A percentile compares a stretch with the other conserved stretches of the same genome.
These are phyloP conservation scores for Apiospora malaysiana DNA, from an alignment of 2,329 filamentous ascomycete species.

Conservation along the genomic window DNA sequence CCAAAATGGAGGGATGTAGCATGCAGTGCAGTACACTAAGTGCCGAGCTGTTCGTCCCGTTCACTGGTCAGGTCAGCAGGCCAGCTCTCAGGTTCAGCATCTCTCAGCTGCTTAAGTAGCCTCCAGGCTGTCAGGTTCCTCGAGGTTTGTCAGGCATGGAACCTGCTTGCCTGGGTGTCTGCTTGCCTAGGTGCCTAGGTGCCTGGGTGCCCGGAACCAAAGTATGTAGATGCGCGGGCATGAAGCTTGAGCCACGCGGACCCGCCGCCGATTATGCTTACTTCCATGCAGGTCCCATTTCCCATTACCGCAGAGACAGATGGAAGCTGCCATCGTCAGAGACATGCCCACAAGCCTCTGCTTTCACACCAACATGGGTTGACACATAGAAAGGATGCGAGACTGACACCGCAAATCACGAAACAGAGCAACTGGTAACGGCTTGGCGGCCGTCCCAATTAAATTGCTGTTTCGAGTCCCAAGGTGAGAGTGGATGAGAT, in stretches of 20 bases:
- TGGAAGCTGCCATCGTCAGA: neutral
- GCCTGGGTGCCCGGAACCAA: too few species aligned
- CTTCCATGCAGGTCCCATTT: neutral
- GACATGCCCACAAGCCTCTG: neutral
- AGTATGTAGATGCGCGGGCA: neutral
- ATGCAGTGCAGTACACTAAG: neutral
- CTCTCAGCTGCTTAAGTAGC: too few species aligned
- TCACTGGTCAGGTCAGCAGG: too few species aligned
- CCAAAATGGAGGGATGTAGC: neutral
- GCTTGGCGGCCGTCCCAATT: neutral
- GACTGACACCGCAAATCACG: slow-evolving; percentile 4
- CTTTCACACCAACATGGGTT: neutral
- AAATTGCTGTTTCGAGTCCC: slow-evolving; percentile 4
- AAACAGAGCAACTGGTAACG: neutral
- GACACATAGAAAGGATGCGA: neutral
- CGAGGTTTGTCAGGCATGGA: too few species aligned
- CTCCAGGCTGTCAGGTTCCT: too few species aligned
- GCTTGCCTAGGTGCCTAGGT: too few species aligned
- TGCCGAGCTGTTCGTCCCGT: slow-evolving; percentile 7
- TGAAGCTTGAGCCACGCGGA: neutral
- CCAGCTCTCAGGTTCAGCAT: neutral
- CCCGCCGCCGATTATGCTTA: neutral
- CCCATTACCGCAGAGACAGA: too few species aligned
- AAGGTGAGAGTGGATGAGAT: neutral
- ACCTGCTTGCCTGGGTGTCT: too few species aligned